Base-by-base conservation (phyloP, 192 early-diverging fungal genomes). In the Coemansia sp. region DNA sequence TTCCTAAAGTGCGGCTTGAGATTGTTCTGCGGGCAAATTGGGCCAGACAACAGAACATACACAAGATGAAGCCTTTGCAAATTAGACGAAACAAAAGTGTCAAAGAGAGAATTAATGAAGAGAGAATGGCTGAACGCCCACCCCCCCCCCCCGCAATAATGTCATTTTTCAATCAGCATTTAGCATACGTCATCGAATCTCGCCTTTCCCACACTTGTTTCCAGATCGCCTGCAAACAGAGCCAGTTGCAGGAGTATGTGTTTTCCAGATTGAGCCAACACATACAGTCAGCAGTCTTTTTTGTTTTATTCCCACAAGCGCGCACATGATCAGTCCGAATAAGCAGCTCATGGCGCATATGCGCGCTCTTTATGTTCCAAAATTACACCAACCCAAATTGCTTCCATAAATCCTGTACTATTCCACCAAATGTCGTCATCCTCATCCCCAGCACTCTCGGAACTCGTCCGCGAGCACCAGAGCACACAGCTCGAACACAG, bases 391-490 rank as follows among this genome's bases (percentile, higher is more conserved):
- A 11, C 1, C 6, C 32, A 7, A 35, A 12, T 35, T 4, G 32
- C 7, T 35, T 11, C 32, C n/a, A n/a, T n/a, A n/a, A n/a, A n/a
- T n/a, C n/a, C n/a, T n/a, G n/a, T n/a, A 4, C 12, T 35, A 7
- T 35, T 35, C 12, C 32, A 2, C 32, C 7, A 35, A n/a, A n/a
- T n/a, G n/a, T n/a, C 12, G 32, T 35, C 32, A 11, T 35, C 64
- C 44, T 24, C 46, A n/a, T 24, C 65, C 3, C 16, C 52, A 22
- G 19, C 54, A 14, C 62, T 78, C 6, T 38, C 57, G 0, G 75
- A 78, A 6, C 60, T 78, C n/a, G 48, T 78, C 10, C 75, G 75
- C 38, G 69, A 72, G 65, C 69, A 78, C 56, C 69, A 71, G 40
- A 32, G 51, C 25, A 38, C 58, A 23, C 65, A 64, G 42, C 44